phyloP scores from a whole-genome alignment of 345 rosid species.

The Gynandropsis gynandra region DNA sequence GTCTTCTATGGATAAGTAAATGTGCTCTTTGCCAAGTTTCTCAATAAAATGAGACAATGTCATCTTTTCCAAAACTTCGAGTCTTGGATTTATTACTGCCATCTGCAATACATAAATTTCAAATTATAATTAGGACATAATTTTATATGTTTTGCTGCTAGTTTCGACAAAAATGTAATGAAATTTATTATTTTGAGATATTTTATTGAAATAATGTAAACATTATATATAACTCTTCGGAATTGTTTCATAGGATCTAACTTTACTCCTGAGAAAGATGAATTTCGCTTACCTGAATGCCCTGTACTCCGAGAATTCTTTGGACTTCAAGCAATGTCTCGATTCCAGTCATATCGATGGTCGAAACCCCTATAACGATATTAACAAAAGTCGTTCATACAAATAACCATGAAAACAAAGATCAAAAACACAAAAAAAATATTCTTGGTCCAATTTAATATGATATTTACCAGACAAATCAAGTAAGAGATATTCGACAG shows the following conservation, averaged over 20 bases:
- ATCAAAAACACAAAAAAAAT: background rate
- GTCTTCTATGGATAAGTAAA: constrained; percentile 57
- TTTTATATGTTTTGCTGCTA: too few relatives aligned
- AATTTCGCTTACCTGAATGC: constrained; percentile 59
- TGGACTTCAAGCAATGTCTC: constrained; percentile 52
- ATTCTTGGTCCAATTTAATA: background rate
- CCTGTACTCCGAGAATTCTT: constrained; percentile 35
- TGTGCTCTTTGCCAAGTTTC: constrained; percentile 43
- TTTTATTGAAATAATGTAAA: too few relatives aligned
- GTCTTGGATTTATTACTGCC: constrained; percentile 62
- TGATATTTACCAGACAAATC: constrained; percentile 56
- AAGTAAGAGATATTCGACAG: constrained; percentile 51
- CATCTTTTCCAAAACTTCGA: constrained; percentile 79
- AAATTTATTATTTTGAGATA: too few relatives aligned
- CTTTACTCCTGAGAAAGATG: too few relatives aligned
- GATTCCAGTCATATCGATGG: constrained; percentile 72
- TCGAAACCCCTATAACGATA: constrained; percentile 46
- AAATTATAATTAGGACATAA: background rate
- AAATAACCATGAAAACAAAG: background rate
- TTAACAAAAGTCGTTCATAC: background rate
- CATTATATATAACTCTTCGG: too few relatives aligned
- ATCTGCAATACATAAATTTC: constrained; percentile 32
- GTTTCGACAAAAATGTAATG: too few relatives aligned
- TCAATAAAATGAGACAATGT: constrained; percentile 49
- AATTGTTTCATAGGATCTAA: too few relatives aligned